Evolutionary conservation across 345 rosid species (phyloP), one percentile per base, ranked within the genome.

Genomic region (Gossypium turneri): DNA sequence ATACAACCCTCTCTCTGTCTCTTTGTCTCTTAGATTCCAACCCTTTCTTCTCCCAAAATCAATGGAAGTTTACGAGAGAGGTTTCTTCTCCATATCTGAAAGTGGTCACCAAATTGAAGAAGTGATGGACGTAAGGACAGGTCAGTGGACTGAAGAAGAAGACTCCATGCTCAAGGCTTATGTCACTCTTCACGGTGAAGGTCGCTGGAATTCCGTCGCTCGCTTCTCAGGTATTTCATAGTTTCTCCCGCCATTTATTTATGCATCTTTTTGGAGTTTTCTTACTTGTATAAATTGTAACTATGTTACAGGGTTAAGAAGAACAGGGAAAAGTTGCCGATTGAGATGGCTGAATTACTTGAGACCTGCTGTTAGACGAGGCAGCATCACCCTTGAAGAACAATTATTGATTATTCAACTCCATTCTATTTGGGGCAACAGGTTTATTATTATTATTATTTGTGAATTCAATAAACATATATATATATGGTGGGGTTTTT

Each of bases 311-410:
- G 98, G 98, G 15, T 80, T 93, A 76, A 90, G 82, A 70, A 83
- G 98, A 79, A 91, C 92, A 0, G 98, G 98, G 3, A 93, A 93
- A 84, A 93, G 98, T 81, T 93, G 98, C 70, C 86, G 98, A 70
- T 79, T 93, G 22, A 89, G 97, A 79, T 93, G 98, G 98, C 74
- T 93, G 76, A 93, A 93, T 72, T 93, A 93, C 75, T 67, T 93
- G 60, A 84, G 92, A 12, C 97, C 97, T 24, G 88, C 90, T 76
- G 89, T 93, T 67, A 84, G 95, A 52, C 88, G 98, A 22, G 98
- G 98, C 45, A 90, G 83, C 69, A 87, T 93, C 55, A 86, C 88
- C 69, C 95, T 88, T 20, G 81, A 88, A 79, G 97, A 93, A 78
- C 97, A 91, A 45, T 82, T 91, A 16, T 64, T 84, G 87, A 90